A percentile compares a stretch with the other conserved stretches of the same genome.
Evolutionary conservation across 345 rosid genomes (phyloP).

Genomic region (Populus simonii): DNA sequence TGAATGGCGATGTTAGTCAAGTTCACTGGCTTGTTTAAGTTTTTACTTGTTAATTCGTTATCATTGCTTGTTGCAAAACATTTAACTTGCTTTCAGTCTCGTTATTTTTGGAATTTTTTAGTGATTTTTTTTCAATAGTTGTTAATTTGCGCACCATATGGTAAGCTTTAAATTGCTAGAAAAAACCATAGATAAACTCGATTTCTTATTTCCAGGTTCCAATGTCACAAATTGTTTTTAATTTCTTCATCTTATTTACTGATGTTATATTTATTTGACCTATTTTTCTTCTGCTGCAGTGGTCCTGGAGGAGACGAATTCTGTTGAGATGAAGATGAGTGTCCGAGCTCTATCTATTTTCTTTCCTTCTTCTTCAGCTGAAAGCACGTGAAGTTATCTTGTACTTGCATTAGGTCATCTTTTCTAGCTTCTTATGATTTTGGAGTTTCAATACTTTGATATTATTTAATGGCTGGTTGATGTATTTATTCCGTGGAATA

Average conservation of each 20-base stretch:
- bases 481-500: conserved; percentile 1
- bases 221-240: not conserved
- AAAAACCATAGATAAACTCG: not conserved
- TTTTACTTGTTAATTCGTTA: not conserved
- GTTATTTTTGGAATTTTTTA: not conserved
- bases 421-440: not conserved
- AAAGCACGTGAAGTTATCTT: conserved; percentile 1
- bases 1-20: not conserved
- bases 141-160: too few species aligned
- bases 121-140: not conserved
- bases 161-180: not conserved
- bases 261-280: not conserved
- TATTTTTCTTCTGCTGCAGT: conserved; percentile 1
- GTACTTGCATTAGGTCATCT: not conserved
- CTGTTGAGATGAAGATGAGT: conserved; percentile 2
- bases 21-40: not conserved
- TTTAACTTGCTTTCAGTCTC: not conserved
- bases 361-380: not conserved
- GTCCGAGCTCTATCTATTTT: not conserved
- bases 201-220: not conserved
- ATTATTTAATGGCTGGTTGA: not conserved
- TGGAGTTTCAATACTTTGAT: not conserved
- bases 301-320: not conserved
- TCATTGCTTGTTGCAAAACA: not conserved
- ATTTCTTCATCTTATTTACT: not conserved